A percentile compares a stretch with the other conserved stretches of the same genome.
Evolutionary conservation across 2,329 filamentous ascomycete species (phyloP).

Genomic region (Cladosporium sp.): DNA sequence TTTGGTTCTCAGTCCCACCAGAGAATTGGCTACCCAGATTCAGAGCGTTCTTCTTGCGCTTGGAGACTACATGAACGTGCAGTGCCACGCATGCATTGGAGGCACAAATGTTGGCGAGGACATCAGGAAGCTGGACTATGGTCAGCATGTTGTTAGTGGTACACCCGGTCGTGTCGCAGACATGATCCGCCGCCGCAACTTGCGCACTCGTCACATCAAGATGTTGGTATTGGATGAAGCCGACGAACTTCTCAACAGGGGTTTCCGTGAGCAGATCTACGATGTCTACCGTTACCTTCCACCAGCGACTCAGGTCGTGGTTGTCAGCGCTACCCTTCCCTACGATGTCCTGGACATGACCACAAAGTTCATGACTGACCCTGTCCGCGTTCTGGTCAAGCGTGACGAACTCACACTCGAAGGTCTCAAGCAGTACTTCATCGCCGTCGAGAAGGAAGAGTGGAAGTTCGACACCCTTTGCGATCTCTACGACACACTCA

Average conservation of each 20-base stretch:
- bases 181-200: conserved; percentile 97
- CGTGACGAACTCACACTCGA: conserved; percentile 99
- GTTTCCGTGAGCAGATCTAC: conserved; percentile 99
- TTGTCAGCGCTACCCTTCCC: conserved; percentile 97
- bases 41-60: conserved; percentile 99
- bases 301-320: conserved; percentile 96
- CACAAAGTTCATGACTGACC: conserved; percentile 99
- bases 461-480: conserved; percentile 99
- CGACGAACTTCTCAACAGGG: conserved; percentile 90
- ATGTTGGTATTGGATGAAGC: conserved; percentile 99
- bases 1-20: conserved; percentile 93
- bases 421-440: conserved; percentile 99
- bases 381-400: conserved; percentile 98
- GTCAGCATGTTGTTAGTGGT: conserved; percentile 94
- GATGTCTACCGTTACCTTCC: conserved; percentile 99
- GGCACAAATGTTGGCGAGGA: conserved; percentile 97
- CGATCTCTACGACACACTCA: conserved; percentile 98
- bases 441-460: conserved; percentile 99
- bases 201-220: conserved; percentile 98
- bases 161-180: conserved; percentile 98
- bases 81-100: conserved; percentile 99
- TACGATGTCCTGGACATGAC: conserved; percentile 99
- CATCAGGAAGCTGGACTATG: conserved; percentile 95
- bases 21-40: conserved; percentile 98
- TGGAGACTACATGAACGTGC: conserved; percentile 98